Conservation (phyloP, 495 filamentous ascomycete species). For the Ramalina intermedia region DNA sequence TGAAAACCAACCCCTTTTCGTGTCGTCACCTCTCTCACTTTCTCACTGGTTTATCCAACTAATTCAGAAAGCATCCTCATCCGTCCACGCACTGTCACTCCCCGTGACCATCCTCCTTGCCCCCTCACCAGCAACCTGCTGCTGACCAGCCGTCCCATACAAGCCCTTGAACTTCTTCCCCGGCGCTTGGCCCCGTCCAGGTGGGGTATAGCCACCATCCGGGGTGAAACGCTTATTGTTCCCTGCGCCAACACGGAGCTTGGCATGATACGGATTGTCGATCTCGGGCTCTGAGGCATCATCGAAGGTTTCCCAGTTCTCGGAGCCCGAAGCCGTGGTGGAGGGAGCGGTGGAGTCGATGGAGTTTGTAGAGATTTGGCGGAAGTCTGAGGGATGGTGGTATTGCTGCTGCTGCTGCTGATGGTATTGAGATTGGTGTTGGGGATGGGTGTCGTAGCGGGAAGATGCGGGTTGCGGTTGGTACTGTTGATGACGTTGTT, state of each 20-base stretch:
- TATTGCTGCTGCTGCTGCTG: slow-evolving; percentile 31
- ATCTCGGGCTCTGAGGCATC: slow-evolving; percentile 59
- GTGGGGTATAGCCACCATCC: slow-evolving; percentile 35
- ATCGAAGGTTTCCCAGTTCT: slow-evolving; percentile 94
- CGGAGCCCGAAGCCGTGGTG: slow-evolving; percentile 59
- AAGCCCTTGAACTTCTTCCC: slow-evolving; percentile 42
- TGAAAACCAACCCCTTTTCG: no score
- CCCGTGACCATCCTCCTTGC: slow-evolving; percentile 29
- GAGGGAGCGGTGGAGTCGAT: slow-evolving; percentile 43
- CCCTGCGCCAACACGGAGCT: slow-evolving; percentile 45
- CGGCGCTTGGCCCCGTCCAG: slow-evolving; percentile 20
- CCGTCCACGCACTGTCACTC: slow-evolving; percentile 37
- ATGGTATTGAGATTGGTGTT: no score
- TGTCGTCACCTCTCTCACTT: no score
- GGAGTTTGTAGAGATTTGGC: slow-evolving; percentile 62
- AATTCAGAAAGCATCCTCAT: slow-evolving; percentile 23
- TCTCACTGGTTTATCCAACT: no score
- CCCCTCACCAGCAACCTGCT: slow-evolving; percentile 20
- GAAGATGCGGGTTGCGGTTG: slow-evolving; percentile 11
- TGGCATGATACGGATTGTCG: slow-evolving; percentile 69
- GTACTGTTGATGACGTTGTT: background rate
- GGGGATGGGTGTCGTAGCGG: slow-evolving; percentile 10
- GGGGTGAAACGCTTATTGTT: slow-evolving; percentile 45
- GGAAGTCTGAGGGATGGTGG: slow-evolving; percentile 32
- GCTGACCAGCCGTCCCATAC: slow-evolving; percentile 31